Conservation (phyloP, 2,329 filamentous ascomycete species). For the Aspergillus quadrilineatus region DNA sequence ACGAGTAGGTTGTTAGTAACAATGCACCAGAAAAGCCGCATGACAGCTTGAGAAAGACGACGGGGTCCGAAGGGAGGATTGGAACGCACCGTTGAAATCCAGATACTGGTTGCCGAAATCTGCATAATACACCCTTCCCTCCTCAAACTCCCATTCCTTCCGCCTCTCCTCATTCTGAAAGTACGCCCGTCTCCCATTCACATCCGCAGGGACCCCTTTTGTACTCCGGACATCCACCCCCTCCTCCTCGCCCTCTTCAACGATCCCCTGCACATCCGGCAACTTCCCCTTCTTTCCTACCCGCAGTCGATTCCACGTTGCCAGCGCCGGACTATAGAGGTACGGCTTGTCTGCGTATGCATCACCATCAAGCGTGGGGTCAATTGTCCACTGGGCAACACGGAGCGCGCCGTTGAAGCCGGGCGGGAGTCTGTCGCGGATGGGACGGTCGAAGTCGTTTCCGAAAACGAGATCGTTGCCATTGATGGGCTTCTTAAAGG, state of each 20-base stretch:
- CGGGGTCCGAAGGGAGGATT: not conserved
- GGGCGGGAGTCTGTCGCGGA: slow-evolving; percentile 79
- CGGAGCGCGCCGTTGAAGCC: slow-evolving; percentile 82
- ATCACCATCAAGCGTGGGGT: slow-evolving; percentile 87
- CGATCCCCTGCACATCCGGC: slow-evolving; percentile 47
- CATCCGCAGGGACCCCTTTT: slow-evolving; percentile 53
- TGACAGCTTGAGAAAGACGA: not conserved
- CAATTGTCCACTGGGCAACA: slow-evolving; percentile 85
- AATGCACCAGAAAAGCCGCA: too few species aligned
- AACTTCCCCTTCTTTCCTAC: slow-evolving; percentile 53
- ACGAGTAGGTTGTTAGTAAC: too few species aligned
- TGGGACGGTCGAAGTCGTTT: slow-evolving; percentile 91
- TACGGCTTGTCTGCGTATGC: slow-evolving; percentile 83
- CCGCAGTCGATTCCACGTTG: slow-evolving; percentile 73
- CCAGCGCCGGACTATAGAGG: slow-evolving; percentile 78
- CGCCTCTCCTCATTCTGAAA: slow-evolving; percentile 59
- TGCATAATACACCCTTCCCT: slow-evolving; percentile 59
- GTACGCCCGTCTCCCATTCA: slow-evolving; percentile 58
- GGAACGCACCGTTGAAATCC: slow-evolving; percentile 69
- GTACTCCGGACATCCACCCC: slow-evolving; percentile 46
- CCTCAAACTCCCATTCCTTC: slow-evolving; percentile 61
- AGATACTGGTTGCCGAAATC: slow-evolving; percentile 92
- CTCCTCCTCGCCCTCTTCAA: slow-evolving; percentile 64
- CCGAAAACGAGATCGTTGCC: slow-evolving; percentile 81
- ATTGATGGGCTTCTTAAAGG: slow-evolving; percentile 65